Evolutionary conservation across 768 basidiomycete species (phyloP).

Genomic region (Mrakia blollopis): DNA sequence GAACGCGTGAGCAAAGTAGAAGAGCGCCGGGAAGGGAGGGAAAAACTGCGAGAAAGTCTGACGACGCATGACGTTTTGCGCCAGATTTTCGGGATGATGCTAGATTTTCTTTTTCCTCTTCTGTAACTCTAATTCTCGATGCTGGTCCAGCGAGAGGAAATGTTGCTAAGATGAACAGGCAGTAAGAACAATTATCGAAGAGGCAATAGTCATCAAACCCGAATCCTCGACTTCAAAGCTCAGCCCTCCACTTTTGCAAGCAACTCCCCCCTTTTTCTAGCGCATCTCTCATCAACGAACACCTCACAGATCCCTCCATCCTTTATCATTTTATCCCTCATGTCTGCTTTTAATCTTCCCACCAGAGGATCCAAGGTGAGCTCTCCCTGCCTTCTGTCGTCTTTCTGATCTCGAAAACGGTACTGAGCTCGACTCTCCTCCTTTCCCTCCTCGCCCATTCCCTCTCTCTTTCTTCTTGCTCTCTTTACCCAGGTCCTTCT

Average conservation of each 20-base stretch:
- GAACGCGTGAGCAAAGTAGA: background rate
- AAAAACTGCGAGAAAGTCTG: background rate
- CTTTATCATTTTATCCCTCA: no score
- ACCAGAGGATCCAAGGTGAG: background rate
- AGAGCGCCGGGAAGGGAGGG: background rate
- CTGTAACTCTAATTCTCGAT: background rate
- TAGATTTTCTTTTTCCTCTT: background rate
- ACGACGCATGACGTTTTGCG: background rate
- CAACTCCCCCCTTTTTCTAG: no score
- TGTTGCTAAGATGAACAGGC: no score
- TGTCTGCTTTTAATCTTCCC: background rate
- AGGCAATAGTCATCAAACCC: no score
- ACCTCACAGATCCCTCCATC: background rate
- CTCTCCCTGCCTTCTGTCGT: no score
- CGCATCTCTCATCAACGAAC: background rate
- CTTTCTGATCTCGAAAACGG: background rate
- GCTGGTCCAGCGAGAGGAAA: no score
- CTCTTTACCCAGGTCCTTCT: background rate
- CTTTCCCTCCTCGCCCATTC: background rate
- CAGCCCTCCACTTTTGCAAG: no score
- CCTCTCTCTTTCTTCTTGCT: background rate
- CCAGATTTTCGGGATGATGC: background rate
- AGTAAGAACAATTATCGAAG: no score
- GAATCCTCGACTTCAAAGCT: no score
- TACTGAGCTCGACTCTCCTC: background rate